A percentile compares a stretch with the other conserved stretches of the same genome.
phyloP scores from a whole-genome alignment of 2,329 filamentous ascomycete genomes.

The Emericellopsis cladophorae region DNA sequence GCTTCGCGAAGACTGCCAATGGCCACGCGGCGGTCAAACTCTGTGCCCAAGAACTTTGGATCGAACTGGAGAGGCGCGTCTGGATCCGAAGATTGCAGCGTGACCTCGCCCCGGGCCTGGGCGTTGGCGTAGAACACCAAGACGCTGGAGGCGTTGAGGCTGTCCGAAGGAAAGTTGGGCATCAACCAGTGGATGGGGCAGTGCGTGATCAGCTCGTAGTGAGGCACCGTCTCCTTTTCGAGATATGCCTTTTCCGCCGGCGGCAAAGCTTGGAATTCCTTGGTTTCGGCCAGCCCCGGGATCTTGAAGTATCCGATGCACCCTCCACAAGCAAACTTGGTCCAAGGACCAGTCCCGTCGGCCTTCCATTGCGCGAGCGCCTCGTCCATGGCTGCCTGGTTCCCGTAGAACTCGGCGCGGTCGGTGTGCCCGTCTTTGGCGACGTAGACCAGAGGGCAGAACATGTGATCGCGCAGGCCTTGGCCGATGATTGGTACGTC shows the following conservation, averaged over 20 bases:
- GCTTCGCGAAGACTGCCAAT: conserved; percentile 5
- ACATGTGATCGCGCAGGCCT: conserved; percentile 47
- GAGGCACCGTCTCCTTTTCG: conserved; percentile 35
- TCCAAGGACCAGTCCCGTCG: conserved; percentile 25
- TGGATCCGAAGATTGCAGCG: conserved; percentile 38
- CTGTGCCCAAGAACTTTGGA: conserved; percentile 36
- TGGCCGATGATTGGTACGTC: conserved; percentile 46
- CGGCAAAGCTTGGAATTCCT: conserved; percentile 38
- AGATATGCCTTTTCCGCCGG: conserved; percentile 28
- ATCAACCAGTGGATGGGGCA: conserved; percentile 28
- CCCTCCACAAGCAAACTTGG: conserved; percentile 22
- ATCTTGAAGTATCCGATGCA: conserved; percentile 32
- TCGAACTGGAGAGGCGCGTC: conserved; percentile 36
- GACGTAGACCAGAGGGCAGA: conserved; percentile 21
- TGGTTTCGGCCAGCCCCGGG: conserved; percentile 20
- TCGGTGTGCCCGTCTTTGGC: conserved; percentile 26
- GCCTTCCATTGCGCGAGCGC: conserved; percentile 34
- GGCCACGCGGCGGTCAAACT: conserved; percentile 38
- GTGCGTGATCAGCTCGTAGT: conserved; percentile 40
- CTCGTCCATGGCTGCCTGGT: conserved; percentile 24
- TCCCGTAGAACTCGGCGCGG: conserved; percentile 30
- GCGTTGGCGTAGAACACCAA: conserved; percentile 38
- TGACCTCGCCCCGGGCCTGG: conserved; percentile 36
- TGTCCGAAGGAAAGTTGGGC: conserved; percentile 20
- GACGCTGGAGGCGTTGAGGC: conserved; percentile 28